Base-by-base conservation (phyloP, 116 monocot species). In the Cymodocea nodosa region DNA sequence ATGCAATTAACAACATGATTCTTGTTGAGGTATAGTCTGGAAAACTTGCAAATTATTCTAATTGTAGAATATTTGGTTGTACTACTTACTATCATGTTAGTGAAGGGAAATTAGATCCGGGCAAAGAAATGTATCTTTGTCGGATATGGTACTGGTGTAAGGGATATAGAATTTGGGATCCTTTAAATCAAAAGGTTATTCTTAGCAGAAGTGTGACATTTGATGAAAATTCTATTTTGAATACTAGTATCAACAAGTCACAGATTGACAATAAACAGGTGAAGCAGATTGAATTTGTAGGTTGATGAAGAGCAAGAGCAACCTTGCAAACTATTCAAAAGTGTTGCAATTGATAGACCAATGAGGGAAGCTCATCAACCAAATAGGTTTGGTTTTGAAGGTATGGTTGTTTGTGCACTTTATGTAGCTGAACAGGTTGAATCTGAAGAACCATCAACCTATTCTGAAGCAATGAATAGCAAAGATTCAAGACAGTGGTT, bases 61-160 rank as follows among this genome's bases (percentile, higher is more conserved):
- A 2, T 23, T 37, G 65, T 0, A 61, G 13, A 34, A 62, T 72
- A 11, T 77, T 68, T 63, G 40, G 70, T 15, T 62, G 66, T 35
- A 9, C 52, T 44, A 14, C 59, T 4, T 65, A 71, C 19, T 9
- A 58, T 17, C 34, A 53, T 39, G 18, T 44, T 44, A 44, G 44
- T 44, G 44, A 44, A 44, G 30, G 30, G 30, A 30, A 30, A 3
- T 1, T 30, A 52, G 70, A 66, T 10, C 71, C 51, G n/a, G 30
- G 51, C 66, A 13, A 71, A 40, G 52, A 77, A 71, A 18, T 52
- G 65, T 12, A 53, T 71, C 22, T 77, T 77, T 49, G 16, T 77
- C 2, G 71, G 77, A 4, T 71, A 60, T 62, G 40, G 35, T 17
- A 5, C 1, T 24, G 71, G 77, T 17, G 53, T 67, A 52, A 65